Evolutionary conservation across 495 filamentous ascomycete genomes (phyloP), one percentile per base, ranked within the genome.

Genomic region (Niebla homalea): DNA sequence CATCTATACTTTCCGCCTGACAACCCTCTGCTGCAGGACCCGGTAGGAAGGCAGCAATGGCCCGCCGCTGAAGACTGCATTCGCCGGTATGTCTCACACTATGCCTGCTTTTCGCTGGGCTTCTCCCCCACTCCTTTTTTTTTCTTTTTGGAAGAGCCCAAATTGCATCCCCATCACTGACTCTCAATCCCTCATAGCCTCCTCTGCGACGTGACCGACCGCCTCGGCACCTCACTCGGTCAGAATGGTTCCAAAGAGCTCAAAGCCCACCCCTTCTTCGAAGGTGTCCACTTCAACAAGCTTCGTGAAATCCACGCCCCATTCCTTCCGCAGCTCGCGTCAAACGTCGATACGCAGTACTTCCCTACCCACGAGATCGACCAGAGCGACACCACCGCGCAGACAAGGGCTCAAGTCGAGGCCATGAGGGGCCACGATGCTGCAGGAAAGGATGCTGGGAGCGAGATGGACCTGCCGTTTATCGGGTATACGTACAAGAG

Each of bases 401-500:
- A 72, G 67, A 62, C 93, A 69, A 67, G 76, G 67, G 75, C 78
- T 64, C 75, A 87, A 71, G 76, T 78, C 64, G 68, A 73, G 51
- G 71, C 72, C 29, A 70, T 74, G 62, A 76, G 74, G 12, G 77
- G 81, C 2, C 77, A 81, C 20, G 70, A 82, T 54, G 25, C 19
- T 16, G 29, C 29, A 2, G 29, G 29, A 7, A 32, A 32, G 29
- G 45, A 48, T 36, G 20, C 36, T 7, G 75, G 76, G 47, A 78
- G 80, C 12, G 93, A 96, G 74, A 87, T 97, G 79, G 89, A 81
- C 64, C 65, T 97, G 61, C 92, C 92, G 2, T 98, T 98, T 64
- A 94, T 97, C 59, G 92, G 92, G 20, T 98, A 98, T 64, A 98
- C 92, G 18, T 98, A 94, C 74, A 97, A 95, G 74, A 84, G 92